Evolutionary conservation across 176 grass and related monocot species (phyloP).

Genomic region (Eragrostis nindensis): DNA sequence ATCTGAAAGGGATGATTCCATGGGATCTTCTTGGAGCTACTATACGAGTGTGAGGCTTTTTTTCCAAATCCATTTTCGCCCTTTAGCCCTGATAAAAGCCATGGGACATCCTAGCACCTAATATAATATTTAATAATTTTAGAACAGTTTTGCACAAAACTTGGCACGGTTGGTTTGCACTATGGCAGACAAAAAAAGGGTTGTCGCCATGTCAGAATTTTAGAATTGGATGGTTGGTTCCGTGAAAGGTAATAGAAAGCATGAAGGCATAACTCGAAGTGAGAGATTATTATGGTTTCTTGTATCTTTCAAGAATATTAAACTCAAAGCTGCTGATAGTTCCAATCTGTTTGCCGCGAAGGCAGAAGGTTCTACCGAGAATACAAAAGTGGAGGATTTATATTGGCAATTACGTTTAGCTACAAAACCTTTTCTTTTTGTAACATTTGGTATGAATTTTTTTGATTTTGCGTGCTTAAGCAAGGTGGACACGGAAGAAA

Average conservation of each 20-base stretch:
- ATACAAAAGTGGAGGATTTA: neutral
- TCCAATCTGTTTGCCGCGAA: neutral
- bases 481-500: too few species aligned
- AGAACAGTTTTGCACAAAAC: neutral
- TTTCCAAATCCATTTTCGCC: neutral
- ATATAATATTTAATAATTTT: neutral
- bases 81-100: neutral
- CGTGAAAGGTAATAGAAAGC: neutral
- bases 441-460: too few species aligned
- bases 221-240: neutral
- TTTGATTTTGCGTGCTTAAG: too few species aligned
- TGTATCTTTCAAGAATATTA: conserved; percentile 7
- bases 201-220: too few species aligned
- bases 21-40: conserved; percentile 34
- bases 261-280: neutral
- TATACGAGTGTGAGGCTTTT: neutral
- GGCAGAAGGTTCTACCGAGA: neutral
- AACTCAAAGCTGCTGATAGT: neutral
- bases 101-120: neutral
- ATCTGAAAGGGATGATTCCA: conserved; percentile 34
- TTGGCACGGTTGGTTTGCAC: neutral
- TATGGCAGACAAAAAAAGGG: neutral
- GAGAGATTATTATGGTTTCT: neutral
- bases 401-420: neutral
- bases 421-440: neutral